Conservation (phyloP, 495 filamentous ascomycete species). For the Trichoderma orchidacearum region DNA sequence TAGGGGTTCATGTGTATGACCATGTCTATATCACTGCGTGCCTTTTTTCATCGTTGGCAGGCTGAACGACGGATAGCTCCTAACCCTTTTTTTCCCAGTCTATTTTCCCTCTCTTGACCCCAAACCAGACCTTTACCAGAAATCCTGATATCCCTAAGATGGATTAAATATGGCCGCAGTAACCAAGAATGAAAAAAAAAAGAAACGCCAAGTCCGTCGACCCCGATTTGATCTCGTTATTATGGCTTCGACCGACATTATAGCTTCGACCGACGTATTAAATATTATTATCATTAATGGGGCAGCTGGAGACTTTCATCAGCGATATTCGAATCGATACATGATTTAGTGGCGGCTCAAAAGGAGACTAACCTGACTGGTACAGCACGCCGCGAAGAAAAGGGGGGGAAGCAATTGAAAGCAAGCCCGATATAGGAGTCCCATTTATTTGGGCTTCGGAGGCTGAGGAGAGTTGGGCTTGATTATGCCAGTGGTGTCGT, state of each 20-base stretch:
- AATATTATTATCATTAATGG: not conserved
- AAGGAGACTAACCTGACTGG: not conserved
- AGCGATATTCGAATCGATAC: no score
- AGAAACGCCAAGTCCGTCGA: not conserved
- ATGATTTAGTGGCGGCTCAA: no score
- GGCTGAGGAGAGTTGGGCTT: constrained; percentile 1
- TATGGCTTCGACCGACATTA: not conserved
- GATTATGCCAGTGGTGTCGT: constrained; percentile 1
- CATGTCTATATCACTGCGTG: not conserved
- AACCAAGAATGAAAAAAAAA: no score
- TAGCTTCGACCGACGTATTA: not conserved
- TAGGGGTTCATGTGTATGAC: not conserved
- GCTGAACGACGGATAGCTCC: not conserved
- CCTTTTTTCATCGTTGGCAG: not conserved
- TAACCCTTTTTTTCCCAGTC: not conserved
- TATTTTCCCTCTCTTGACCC: not conserved
- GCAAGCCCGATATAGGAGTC: not conserved
- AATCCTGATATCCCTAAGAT: not conserved
- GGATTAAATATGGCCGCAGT: not conserved
- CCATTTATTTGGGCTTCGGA: not conserved
- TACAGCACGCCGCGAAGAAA: not conserved
- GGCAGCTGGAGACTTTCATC: not conserved
- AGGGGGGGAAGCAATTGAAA: not conserved
- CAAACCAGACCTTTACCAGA: not conserved
- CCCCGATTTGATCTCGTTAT: not conserved